Percentiles rank a stretch among this genome's conserved stretches.
These are phyloP conservation scores for Ascochyta fabae DNA, from an alignment of 2,329 filamentous ascomycete species.

Conservation along the genomic window DNA sequence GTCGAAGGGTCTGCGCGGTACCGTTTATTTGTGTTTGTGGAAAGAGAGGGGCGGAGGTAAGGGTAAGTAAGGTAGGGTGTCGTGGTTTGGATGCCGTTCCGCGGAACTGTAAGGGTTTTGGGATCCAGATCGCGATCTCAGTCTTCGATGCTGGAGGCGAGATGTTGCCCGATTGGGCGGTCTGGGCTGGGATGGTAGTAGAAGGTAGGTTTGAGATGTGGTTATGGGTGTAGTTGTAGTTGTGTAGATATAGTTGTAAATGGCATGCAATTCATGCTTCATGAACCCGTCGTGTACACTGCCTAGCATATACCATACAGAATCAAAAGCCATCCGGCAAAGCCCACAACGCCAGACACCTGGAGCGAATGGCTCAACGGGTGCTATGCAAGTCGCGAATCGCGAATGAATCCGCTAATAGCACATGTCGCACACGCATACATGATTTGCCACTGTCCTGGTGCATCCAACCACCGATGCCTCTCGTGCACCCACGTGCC, in stretches of 20 bases:
- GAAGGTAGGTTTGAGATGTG: too few species aligned
- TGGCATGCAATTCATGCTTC: background rate
- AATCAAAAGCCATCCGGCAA: conserved; percentile 4
- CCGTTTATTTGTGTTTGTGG: background rate
- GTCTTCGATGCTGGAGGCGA: background rate
- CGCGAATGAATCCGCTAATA: conserved; percentile 4
- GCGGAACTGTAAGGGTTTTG: background rate
- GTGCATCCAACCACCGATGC: conserved; percentile 1
- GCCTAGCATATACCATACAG: background rate
- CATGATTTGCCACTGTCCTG: background rate
- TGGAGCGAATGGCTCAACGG: conserved; percentile 17
- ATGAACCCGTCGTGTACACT: conserved; percentile 1
- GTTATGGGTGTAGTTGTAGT: background rate
- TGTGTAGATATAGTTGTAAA: background rate
- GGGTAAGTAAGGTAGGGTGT: too few species aligned
- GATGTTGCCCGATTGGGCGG: background rate
- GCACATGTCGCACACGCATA: conserved; percentile 2
- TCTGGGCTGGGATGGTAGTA: background rate
- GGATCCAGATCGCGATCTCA: conserved; percentile 5
- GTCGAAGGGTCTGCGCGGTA: background rate
- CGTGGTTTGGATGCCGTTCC: background rate
- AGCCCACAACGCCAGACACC: conserved; percentile 19
- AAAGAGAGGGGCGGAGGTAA: too few species aligned
- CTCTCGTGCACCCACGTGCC: background rate
- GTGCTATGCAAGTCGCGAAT: conserved; percentile 19